A percentile compares a stretch with the other conserved stretches of the same genome.
Evolutionary conservation across 768 basidiomycete genomes (phyloP).

Genomic region (Leccinum sublutescens): DNA sequence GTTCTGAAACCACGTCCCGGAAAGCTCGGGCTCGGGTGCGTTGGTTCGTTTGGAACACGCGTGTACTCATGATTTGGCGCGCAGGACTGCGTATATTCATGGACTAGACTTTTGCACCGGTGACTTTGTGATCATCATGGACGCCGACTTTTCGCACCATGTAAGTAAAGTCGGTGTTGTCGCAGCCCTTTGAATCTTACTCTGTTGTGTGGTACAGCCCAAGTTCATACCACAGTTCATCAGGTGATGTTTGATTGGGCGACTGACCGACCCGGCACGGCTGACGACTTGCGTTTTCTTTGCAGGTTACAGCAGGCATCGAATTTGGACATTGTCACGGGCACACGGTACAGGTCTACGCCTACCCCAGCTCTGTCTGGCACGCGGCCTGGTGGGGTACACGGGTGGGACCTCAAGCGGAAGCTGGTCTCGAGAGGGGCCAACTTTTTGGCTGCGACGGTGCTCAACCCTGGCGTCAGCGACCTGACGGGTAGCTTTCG

Average conservation of each 20-base stretch:
- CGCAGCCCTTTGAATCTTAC: constrained; percentile 3
- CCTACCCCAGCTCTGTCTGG: constrained; percentile 54
- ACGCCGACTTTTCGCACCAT: constrained; percentile 95
- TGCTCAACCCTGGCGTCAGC: constrained; percentile 81
- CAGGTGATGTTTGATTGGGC: constrained; percentile 41
- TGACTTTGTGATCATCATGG: constrained; percentile 96
- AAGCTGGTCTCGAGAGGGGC: constrained; percentile 88
- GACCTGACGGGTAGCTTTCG: constrained; percentile 91
- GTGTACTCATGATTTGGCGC: background rate
- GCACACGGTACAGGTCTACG: constrained; percentile 77
- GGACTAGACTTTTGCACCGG: constrained; percentile 87
- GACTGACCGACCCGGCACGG: background rate
- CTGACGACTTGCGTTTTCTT: constrained; percentile 1
- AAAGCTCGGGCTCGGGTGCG: constrained; percentile 87
- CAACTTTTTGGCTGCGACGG: constrained; percentile 86
- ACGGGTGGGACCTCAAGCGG: constrained; percentile 91
- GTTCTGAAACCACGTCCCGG: constrained; percentile 84
- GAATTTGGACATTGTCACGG: constrained; percentile 91
- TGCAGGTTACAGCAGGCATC: constrained; percentile 76
- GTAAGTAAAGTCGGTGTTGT: constrained; percentile 43
- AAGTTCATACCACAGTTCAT: constrained; percentile 96
- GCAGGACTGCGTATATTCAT: constrained; percentile 89
- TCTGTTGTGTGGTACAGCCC: constrained; percentile 49
- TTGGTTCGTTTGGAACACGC: background rate
- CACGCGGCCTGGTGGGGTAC: constrained; percentile 78